Percentiles rank a stretch among this genome's conserved stretches.
Evolutionary conservation across 768 basidiomycete species (phyloP).

Genomic region (Fibroporia radiculosa): DNA sequence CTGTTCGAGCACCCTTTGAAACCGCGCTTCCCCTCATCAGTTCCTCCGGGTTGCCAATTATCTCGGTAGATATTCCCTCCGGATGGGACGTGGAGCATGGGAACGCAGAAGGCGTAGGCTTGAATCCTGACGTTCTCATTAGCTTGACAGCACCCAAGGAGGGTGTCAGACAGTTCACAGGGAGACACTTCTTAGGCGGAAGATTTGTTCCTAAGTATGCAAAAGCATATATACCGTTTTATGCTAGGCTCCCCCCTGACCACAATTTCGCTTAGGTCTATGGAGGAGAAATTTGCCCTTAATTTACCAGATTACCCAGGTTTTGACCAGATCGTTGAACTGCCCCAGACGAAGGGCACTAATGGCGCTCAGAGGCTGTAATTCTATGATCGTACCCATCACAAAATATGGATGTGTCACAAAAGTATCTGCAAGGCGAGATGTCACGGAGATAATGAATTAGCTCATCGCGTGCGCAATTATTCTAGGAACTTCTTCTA

Average conservation of each 20-base stretch:
- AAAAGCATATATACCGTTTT: background rate
- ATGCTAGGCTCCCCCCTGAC: background rate
- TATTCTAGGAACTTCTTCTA: too few species aligned
- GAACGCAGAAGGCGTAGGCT: constrained; percentile 41
- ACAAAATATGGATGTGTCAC: too few species aligned
- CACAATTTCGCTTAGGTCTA: constrained; percentile 36
- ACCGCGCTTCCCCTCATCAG: constrained; percentile 59
- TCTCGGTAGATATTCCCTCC: constrained; percentile 93
- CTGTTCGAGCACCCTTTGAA: constrained; percentile 85
- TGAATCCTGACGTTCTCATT: constrained; percentile 74
- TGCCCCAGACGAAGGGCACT: too few species aligned
- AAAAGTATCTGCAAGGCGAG: too few species aligned
- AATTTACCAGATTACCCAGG: constrained; percentile 81
- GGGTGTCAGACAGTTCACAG: constrained; percentile 70
- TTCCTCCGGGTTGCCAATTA: constrained; percentile 64
- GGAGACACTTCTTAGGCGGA: constrained; percentile 89
- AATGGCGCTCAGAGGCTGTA: too few species aligned
- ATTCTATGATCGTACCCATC: too few species aligned
- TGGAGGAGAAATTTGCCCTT: constrained; percentile 70
- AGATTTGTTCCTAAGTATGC: constrained; percentile 85
- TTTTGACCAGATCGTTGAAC: constrained; percentile 77
- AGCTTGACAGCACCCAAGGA: constrained; percentile 93
- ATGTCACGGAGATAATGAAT: too few species aligned
- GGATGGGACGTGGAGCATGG: constrained; percentile 95
- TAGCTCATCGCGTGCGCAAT: too few species aligned